Conservation (phyloP, 2,329 filamentous ascomycete genomes). For the Hirsutella rhossiliensis region DNA sequence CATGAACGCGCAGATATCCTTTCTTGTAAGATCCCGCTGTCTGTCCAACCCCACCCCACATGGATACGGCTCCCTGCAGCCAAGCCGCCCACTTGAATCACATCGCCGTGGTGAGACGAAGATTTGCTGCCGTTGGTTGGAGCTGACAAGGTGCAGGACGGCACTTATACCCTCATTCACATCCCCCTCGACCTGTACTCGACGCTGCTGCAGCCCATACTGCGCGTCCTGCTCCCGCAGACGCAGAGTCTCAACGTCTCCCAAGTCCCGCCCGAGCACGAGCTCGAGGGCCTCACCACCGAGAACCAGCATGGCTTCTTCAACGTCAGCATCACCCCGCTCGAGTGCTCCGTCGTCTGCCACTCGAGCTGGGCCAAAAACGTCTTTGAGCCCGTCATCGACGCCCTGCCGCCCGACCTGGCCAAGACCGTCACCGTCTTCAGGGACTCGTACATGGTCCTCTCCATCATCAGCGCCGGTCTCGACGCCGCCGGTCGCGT, state of each 20-base stretch:
- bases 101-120: background rate
- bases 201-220: constrained; percentile 71
- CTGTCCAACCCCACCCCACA: background rate
- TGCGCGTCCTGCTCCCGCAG: constrained; percentile 70
- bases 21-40: constrained; percentile 29
- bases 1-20: constrained; percentile 47
- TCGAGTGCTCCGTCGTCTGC: constrained; percentile 89
- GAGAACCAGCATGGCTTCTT: constrained; percentile 65
- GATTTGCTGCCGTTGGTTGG: too few relatives aligned
- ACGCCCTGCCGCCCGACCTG: constrained; percentile 42
- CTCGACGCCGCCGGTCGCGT: constrained; percentile 87
- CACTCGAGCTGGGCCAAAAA: constrained; percentile 60
- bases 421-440: constrained; percentile 58
- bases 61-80: background rate
- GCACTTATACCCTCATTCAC: constrained; percentile 77
- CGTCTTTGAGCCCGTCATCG: constrained; percentile 63
- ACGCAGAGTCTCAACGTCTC: constrained; percentile 27
- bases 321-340: constrained; percentile 83
- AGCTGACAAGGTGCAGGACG: constrained; percentile 50
- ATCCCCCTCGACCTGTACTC: constrained; percentile 72
- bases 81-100: background rate
- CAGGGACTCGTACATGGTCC: constrained; percentile 71
- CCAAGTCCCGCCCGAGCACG: constrained; percentile 20
- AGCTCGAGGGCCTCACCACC: constrained; percentile 33
- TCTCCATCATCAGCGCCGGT: constrained; percentile 81